Evolutionary conservation across 2,329 filamentous ascomycete genomes (phyloP).

Genomic region (Bipolaris bicolor): DNA sequence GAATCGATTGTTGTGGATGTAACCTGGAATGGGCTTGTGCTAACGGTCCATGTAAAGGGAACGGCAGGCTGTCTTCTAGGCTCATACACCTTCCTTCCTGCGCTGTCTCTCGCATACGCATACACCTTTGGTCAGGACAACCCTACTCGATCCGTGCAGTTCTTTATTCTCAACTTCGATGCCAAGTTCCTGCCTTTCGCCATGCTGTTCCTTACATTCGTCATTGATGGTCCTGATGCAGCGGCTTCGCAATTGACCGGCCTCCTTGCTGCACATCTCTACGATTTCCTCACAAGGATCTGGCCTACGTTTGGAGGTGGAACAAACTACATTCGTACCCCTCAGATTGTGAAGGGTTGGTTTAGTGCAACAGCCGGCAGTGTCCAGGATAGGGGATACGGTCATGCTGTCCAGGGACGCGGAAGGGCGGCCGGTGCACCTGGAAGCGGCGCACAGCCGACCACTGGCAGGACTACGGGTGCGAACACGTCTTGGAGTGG

Average conservation of each 20-base stretch:
- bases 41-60: constrained; percentile 52
- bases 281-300: constrained; percentile 85
- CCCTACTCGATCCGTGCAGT: constrained; percentile 74
- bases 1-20: constrained; percentile 10
- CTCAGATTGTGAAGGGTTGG: constrained; percentile 70
- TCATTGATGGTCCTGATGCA: constrained; percentile 65
- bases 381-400: constrained; percentile 61
- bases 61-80: constrained; percentile 61
- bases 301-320: constrained; percentile 91
- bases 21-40: constrained; percentile 24
- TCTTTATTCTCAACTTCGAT: constrained; percentile 84
- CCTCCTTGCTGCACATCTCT: constrained; percentile 85
- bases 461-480: constrained; percentile 38
- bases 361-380: constrained; percentile 61
- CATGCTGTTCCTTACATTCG: constrained; percentile 75
- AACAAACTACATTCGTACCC: constrained; percentile 75
- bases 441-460: constrained; percentile 19
- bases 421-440: constrained; percentile 18
- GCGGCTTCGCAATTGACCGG: constrained; percentile 74
- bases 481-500: constrained; percentile 29
- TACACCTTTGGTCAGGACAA: constrained; percentile 91
- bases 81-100: constrained; percentile 57
- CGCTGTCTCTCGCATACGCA: constrained; percentile 77
- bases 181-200: constrained; percentile 81
- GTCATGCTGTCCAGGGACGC: constrained; percentile 62